Base-by-base conservation (phyloP, 2,329 filamentous ascomycete genomes). In the Alternaria sp. region DNA sequence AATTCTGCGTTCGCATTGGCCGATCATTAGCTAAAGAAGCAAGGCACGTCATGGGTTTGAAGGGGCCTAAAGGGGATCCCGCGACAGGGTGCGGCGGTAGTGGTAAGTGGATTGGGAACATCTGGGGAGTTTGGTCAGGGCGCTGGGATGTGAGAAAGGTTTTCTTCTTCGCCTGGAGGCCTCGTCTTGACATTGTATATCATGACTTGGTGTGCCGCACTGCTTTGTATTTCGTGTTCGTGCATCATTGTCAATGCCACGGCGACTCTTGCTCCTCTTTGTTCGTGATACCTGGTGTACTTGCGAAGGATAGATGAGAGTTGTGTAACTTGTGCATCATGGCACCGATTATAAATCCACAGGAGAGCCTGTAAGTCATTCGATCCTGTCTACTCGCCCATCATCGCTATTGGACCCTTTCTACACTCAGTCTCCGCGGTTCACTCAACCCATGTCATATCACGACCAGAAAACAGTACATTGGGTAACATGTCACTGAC, bases 351-450 rank as follows among this genome's bases (percentile, higher is more conserved):
- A 50, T 57, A 10, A 36, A 59, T 28, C 55, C 59, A 11, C 59
- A 64, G 20, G 62, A 64, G 53, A 64, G 62, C 55, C 28, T 62
- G 62, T 62, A 59, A 58, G 61, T 62, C 36, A 11, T 20, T 16
- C 20, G 14, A 11, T 10, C 20, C 20, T 25, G 32, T 27, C 46
- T 50, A 50, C 46, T 50, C 30, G 46, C 46, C 46, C 5, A 36
- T 8, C 34, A 20, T 25, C 16, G 12, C 22, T 14, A 14, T 25
- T 14, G 20, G 12, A 38, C 46, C 46, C 32, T 16, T 36, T 50
- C 30, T 20, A 27, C 34, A 50, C 20, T 11, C 46, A 25, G 32
- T 50, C 32, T 50, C 46, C 46, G 46, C 30, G 30, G 20, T 50
- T 57, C 18, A 30, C 45, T n/a, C 32, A 40, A 20, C 40, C 53